Evolutionary conservation across 441 rosid species (phyloP), one percentile per base, ranked within the genome.

Genomic region (Rhodomyrtus psidioides): DNA sequence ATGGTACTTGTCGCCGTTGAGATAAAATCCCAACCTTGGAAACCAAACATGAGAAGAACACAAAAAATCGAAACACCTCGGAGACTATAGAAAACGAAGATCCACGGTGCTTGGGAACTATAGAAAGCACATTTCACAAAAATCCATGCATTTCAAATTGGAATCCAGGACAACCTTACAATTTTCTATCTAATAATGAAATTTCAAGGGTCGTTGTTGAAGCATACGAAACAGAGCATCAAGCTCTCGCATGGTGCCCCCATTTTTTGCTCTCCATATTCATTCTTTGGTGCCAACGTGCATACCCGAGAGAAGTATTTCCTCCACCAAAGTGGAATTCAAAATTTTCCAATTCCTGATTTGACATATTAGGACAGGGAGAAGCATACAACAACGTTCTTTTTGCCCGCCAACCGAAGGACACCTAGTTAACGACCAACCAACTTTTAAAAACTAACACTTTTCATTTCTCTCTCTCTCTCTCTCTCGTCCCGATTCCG

Each of bases 401-500:
- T n/a, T 26, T n/a, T 57, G 62, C 62, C 49, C 79, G 14, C 16
- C 79, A 5, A 6, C 49, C 16, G 3, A 10, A 21, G 49, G 49
- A 70, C 79, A 70, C 49, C 79, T 39, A 70, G 79, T 70, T 70
- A 83, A 56, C 84, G 51, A 83, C 70, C 42, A 84, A 84, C 86
- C 12, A 28, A 84, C 86, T 28, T 58, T 34, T 17, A 42, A 39
- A 84, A 46, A 53, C 27, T 53, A 8, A 58, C 49, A 57, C 49
- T 17, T 9, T 10, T 24, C 58, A 15, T 27, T 9, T 53, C 62
- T 51, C 28, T 65, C 84, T 88, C 86, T 34, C 79, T 42, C n/a
- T 57, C 60, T 70, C 76, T 30, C 3, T 65, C 26, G 9, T 39
- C 51, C 95, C 97, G 90, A 85, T 87, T 46, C 89, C 87, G 21